phyloP scores from a whole-genome alignment of 192 early-diverging fungal species.

The Diversispora epigaea region DNA sequence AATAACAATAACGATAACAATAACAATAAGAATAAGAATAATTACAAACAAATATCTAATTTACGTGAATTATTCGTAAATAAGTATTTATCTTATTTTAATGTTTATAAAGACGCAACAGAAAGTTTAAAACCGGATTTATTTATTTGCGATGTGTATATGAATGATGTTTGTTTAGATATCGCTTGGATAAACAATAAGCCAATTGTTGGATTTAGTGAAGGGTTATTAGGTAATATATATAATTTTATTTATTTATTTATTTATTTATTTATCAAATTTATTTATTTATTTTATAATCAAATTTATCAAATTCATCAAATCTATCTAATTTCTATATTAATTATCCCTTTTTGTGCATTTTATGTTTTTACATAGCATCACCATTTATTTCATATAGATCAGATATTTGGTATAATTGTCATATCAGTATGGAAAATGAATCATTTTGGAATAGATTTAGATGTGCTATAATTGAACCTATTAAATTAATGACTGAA shows the following conservation, averaged over 20 bases:
- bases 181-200: slow-evolving; percentile 10
- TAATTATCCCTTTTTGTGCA: background rate
- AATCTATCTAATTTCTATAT: no score
- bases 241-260: background rate
- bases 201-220: background rate
- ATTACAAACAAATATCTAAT: no score
- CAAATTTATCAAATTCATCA: no score
- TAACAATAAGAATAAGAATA: no score
- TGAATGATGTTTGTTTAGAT: slow-evolving; percentile 20
- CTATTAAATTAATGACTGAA: background rate
- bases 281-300: background rate
- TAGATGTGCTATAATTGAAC: slow-evolving; percentile 5
- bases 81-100: background rate
- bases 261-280: background rate
- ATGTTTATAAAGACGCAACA: background rate
- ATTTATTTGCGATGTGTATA: slow-evolving; percentile 10
- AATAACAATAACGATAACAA: no score
- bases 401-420: slow-evolving; percentile 19
- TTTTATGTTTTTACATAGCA: background rate
- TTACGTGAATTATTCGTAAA: background rate
- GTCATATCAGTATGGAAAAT: slow-evolving; percentile 19
- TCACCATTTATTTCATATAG: slow-evolving; percentile 4
- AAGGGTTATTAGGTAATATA: background rate
- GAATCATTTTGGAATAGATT: slow-evolving; percentile 14
- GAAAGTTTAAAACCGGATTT: background rate